These are phyloP conservation scores for Parietaria judaica DNA, from an alignment of 306 rosid species.

Conservation along the genomic window DNA sequence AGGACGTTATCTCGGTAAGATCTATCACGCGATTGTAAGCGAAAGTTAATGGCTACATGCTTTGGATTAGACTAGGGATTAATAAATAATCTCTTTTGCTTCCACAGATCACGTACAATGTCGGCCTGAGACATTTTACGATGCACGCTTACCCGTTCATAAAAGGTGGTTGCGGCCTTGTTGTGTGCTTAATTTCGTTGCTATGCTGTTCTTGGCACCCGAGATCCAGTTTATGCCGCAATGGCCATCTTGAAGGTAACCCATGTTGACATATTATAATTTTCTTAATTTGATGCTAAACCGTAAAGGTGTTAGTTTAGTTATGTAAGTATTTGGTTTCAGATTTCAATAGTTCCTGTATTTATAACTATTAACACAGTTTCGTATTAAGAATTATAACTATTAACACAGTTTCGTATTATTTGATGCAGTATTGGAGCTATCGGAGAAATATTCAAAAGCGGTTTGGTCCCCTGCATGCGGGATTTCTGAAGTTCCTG, in stretches of 20 bases:
- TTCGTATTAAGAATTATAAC: no score
- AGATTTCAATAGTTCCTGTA: no score
- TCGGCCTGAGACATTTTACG: conserved; percentile 90
- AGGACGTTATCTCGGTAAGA: conserved; percentile 86
- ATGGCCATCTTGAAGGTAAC: conserved; percentile 95
- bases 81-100: conserved; percentile 5
- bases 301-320: no score
- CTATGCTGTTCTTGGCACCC: conserved; percentile 99
- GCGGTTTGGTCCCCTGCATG: conserved; percentile 94
- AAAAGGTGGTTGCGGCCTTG: conserved; percentile 65
- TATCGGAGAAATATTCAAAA: conserved; percentile 91
- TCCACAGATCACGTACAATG: conserved; percentile 81
- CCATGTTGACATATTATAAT: neutral
- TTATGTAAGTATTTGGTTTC: no score
- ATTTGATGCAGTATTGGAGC: conserved; percentile 72
- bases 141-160: conserved; percentile 78
- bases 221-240: conserved; percentile 96
- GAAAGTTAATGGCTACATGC: conserved; percentile 15
- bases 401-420: no score
- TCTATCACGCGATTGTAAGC: conserved; percentile 18
- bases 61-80: conserved; percentile 16
- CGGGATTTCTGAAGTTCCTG: conserved; percentile 88
- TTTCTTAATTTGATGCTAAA: neutral
- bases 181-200: no score
- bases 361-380: no score